Base-by-base conservation (phyloP, 2,329 filamentous ascomycete genomes). In the Aspergillus pseudoviridinutans region DNA sequence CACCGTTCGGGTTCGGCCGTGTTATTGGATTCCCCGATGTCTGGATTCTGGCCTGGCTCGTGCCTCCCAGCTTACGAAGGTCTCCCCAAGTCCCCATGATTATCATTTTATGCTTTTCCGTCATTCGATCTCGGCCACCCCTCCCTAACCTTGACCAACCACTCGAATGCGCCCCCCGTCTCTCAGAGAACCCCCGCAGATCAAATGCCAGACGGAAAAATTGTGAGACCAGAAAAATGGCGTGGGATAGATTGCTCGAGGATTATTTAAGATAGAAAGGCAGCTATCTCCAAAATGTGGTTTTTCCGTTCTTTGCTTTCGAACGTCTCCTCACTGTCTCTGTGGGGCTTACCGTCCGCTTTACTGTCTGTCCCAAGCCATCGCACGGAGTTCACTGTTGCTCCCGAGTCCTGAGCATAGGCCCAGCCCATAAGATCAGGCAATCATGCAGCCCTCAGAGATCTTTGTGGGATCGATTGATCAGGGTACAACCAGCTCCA, bases 401-500 rank as follows among this genome's bases (percentile, higher is more conserved):
- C 10, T 24, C 44, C 22, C 25, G 5, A 24, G 20, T 24, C 24
- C 44, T 5, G 22, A 47, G 24, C 22, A 24, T 22, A 10, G 20
- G 42, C 42, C 6, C 42, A 24, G 24, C 9, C 42, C 42, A 46
- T 47, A 24, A 46, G 10, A 47, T 3, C 22, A 38, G 41, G 22
- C 4, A 54, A 44, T 7, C 14, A 71, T 71, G 68, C 62, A 68
- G 28, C 52, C 59, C 20, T 55, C 63, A 32, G 65, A 73, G 17
- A 58, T 56, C 8, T 96, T 90, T 68, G 86, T 96, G 56, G 92
- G 91, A 53, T 90, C 89, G 61, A 92, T 96, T 69, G 92, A 96
- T 70, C 91, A 95, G 69, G 92, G 92, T 52, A 96, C 92, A 14
- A 96, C 92, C 20, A 93, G 89, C 56, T 90, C 91, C 25, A 83